Evolutionary conservation across 2,329 filamentous ascomycete genomes (phyloP).

Genomic region (Neophaeococcomyces aloes): DNA sequence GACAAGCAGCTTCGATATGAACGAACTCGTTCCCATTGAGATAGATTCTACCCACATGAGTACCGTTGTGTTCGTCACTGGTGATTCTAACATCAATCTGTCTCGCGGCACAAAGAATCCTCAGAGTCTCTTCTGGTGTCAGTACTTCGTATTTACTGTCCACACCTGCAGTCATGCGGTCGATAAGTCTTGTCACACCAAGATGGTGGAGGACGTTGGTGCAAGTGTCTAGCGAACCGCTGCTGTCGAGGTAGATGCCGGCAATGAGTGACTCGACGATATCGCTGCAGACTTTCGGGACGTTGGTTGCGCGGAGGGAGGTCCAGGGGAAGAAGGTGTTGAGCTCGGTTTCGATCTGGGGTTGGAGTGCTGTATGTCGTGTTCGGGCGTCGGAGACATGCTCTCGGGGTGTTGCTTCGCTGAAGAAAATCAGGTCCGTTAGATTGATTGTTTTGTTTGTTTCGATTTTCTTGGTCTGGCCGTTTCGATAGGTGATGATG

Average conservation of each 20-base stretch:
- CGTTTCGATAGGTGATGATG: conserved; percentile 1
- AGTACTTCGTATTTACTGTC: conserved; percentile 9
- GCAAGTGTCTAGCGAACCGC: conserved; percentile 51
- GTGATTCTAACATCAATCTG: conserved; percentile 7
- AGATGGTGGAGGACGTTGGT: conserved; percentile 49
- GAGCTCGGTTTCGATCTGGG: conserved; percentile 43
- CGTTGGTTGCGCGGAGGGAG: conserved; percentile 52
- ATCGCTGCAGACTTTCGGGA: conserved; percentile 73
- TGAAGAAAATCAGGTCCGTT: too few relatives aligned
- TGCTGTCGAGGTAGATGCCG: conserved; percentile 70
- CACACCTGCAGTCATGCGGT: conserved; percentile 15
- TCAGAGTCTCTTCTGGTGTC: background rate
- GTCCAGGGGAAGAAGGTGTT: conserved; percentile 62
- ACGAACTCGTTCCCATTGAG: conserved; percentile 9
- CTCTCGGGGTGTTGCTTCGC: background rate
- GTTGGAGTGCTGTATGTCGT: conserved; percentile 39
- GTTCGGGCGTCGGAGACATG: conserved; percentile 9
- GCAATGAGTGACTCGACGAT: conserved; percentile 71
- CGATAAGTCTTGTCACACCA: conserved; percentile 41
- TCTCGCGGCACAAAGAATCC: conserved; percentile 1
- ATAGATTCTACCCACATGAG: conserved; percentile 12
- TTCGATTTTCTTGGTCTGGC: background rate
- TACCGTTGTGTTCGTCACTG: background rate
- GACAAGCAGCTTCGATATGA: conserved; percentile 9
- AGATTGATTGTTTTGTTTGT: too few relatives aligned